Conservation (phyloP, 179 eudicot species). For the Corrigiola litoralis region DNA sequence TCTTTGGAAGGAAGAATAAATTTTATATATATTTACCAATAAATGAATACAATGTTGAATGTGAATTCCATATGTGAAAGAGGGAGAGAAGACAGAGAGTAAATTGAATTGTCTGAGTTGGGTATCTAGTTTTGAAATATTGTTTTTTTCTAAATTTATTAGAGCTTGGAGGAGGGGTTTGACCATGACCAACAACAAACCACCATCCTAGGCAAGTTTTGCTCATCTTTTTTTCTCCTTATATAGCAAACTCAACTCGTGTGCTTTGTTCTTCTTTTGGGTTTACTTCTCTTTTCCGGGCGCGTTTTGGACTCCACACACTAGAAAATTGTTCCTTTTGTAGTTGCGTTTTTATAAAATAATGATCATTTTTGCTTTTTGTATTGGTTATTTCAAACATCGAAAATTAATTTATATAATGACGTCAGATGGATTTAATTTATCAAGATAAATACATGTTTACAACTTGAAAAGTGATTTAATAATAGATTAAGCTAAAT, state of each 20-base stretch:
- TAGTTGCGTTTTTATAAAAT: background rate
- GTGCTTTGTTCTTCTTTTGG: background rate
- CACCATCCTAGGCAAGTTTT: slow-evolving; percentile 29
- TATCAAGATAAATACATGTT: background rate
- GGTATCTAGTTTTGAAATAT: background rate
- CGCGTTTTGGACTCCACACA: background rate
- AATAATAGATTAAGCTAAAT: no score
- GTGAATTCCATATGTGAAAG: background rate
- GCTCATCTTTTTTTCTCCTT: slow-evolving; percentile 17
- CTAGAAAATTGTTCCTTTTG: no score
- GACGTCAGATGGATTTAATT: background rate
- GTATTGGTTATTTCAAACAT: no score
- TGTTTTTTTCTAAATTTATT: slow-evolving; percentile 2
- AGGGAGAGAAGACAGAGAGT: background rate
- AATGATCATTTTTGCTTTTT: background rate
- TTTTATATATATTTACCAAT: no score
- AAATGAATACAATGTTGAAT: no score
- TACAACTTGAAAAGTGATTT: no score
- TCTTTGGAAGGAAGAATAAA: no score
- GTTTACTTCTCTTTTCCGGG: background rate
- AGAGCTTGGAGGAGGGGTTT: background rate
- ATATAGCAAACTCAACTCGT: slow-evolving; percentile 9
- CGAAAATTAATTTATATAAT: no score
- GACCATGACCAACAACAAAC: slow-evolving; percentile 25
- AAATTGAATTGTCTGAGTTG: background rate